These are phyloP conservation scores for Didymosphaeria variabile DNA, from an alignment of 2,329 filamentous ascomycete genomes.

Conservation along the genomic window DNA sequence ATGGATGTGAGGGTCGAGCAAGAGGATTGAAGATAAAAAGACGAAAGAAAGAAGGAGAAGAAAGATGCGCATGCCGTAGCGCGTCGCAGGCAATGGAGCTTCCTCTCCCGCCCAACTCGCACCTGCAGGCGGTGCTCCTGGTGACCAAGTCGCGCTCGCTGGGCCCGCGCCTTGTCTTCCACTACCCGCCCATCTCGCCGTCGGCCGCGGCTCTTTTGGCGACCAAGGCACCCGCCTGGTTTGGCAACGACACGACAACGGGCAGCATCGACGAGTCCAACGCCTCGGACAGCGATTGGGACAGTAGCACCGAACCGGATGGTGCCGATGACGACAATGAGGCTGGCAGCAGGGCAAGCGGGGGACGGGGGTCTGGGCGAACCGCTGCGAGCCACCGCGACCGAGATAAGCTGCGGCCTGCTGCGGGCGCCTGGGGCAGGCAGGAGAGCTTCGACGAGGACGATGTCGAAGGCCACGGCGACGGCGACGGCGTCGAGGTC, in stretches of 20 bases:
- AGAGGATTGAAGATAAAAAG: background rate
- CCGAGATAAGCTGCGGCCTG: slow-evolving; percentile 32
- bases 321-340: slow-evolving; percentile 48
- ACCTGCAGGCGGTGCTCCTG: slow-evolving; percentile 53
- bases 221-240: slow-evolving; percentile 48
- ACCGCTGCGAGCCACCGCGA: slow-evolving; percentile 38
- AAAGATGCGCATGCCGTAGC: background rate
- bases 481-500: slow-evolving; percentile 19
- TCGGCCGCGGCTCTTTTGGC: slow-evolving; percentile 45
- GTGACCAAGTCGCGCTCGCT: slow-evolving; percentile 51
- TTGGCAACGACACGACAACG: slow-evolving; percentile 47
- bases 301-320: slow-evolving; percentile 44
- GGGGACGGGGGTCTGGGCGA: slow-evolving; percentile 41
- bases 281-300: slow-evolving; percentile 49
- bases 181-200: slow-evolving; percentile 52
- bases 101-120: slow-evolving; percentile 47
- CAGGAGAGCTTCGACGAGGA: slow-evolving; percentile 50
- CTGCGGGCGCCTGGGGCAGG: slow-evolving; percentile 41
- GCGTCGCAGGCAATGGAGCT: slow-evolving; percentile 30
- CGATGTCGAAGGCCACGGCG: slow-evolving; percentile 35
- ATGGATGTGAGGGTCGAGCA: background rate
- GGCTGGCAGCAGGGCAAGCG: slow-evolving; percentile 45
- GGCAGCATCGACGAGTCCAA: slow-evolving; percentile 45
- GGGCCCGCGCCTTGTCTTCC: slow-evolving; percentile 53
- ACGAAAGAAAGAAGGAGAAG: background rate